These are phyloP conservation scores for Metschnikowia chrysomelidarum DNA, from an alignment of 805 yeast species.

Conservation along the genomic window DNA sequence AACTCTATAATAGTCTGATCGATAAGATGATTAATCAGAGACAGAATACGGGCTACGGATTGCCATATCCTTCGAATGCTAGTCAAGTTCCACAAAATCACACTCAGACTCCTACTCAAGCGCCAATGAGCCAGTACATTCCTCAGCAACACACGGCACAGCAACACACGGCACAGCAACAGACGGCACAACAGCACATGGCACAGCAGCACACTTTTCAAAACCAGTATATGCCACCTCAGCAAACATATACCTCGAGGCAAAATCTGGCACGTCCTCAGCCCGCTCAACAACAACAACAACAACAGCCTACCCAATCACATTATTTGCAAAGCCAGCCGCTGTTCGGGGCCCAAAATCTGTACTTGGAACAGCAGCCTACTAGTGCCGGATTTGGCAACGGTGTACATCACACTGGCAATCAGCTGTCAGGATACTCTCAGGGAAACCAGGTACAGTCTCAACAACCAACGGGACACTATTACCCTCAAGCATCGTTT, in stretches of 20 bases:
- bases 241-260: too few species aligned
- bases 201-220: too few species aligned
- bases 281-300: too few species aligned
- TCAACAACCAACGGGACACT: neutral
- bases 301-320: too few species aligned
- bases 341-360: too few species aligned
- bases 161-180: too few species aligned
- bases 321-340: too few species aligned
- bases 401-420: constrained; percentile 6
- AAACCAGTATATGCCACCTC: too few species aligned
- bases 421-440: neutral
- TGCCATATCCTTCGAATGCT: constrained; percentile 8
- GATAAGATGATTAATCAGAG: constrained; percentile 33
- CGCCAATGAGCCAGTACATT: neutral
- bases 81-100: neutral
- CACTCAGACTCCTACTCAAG: neutral
- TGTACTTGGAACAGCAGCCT: constrained; percentile 27
- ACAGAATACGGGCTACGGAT: constrained; percentile 2
- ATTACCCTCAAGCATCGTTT: constrained; percentile 1
- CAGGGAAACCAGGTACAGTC: neutral
- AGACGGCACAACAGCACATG: too few species aligned
- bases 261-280: too few species aligned
- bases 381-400: constrained; percentile 45
- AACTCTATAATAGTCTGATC: constrained; percentile 65
- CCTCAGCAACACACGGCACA: too few species aligned